Evolutionary conservation across 1,139 yeast species (phyloP), one percentile per base, ranked within the genome.

Genomic region (Geotrichum europaeum): DNA sequence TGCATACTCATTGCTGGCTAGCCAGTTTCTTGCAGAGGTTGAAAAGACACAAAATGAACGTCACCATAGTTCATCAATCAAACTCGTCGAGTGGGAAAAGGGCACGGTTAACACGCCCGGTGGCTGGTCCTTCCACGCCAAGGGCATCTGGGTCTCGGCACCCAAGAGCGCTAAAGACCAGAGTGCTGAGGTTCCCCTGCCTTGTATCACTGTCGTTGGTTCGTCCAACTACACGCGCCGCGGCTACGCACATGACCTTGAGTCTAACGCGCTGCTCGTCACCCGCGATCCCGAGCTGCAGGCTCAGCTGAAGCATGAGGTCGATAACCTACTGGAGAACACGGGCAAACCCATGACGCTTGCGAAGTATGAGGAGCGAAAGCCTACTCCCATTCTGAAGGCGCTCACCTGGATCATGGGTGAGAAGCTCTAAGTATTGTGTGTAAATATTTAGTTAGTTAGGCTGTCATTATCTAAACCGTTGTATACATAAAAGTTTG

Each of bases 91-190:
- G 73, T 95, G 99, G 99, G 83, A 83, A 69, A 83, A 82, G 57
- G 99, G 99, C 1, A 76, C 84, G 1, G 96, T 91, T 9, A 90
- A 90, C 69, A 82, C 89, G 13, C 82, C 85, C 0, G 82, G 79
- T 43, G 98, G 99, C 1, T 94, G 99, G 99, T 89, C 97, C 0
- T 94, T 94, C 72, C 99, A 94, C 71, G 99, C 99, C n/a, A 94
- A 94, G 72, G 99, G 99, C 0, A 77, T 91, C 18, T 94, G 99
- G 99, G 76, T 89, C 1, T 80, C 84, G 7, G 81, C 81, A 7
- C 88, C 91, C 0, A 36, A 36, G 43, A 36, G n/a, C n/a, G 15
- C 43, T n/a, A 36, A 6, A 13, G 43, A 36, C 12, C n/a, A 15
- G 2, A 15, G n/a, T 5, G 55, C 45, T 15, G 43, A 58, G 3